These are phyloP conservation scores for Dioscorea cayenensis DNA, from an alignment of 116 monocot genomes.

Conservation along the genomic window DNA sequence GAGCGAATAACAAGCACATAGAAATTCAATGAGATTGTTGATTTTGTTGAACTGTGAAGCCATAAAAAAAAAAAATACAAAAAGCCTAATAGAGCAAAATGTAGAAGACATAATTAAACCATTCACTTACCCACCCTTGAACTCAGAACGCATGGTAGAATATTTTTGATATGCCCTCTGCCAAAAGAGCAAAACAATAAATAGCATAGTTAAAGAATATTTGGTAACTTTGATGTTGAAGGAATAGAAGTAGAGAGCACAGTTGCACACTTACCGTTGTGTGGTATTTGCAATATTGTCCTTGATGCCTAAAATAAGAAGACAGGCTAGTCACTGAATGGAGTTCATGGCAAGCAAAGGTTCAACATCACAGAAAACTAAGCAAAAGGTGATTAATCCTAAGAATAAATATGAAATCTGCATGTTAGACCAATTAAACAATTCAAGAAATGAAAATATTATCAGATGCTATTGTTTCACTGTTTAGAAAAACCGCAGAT, in stretches of 20 bases:
- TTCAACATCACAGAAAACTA: too few species aligned
- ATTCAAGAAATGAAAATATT: too few species aligned
- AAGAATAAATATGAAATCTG: too few species aligned
- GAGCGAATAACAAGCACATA: constrained; percentile 1
- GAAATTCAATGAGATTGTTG: neutral
- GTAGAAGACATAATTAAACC: neutral
- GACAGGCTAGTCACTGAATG: neutral
- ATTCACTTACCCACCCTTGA: constrained; percentile 82
- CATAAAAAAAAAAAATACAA: neutral
- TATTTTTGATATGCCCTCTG: constrained; percentile 64
- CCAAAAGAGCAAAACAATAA: neutral
- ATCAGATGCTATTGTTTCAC: too few species aligned
- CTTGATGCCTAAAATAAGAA: constrained; percentile 48
- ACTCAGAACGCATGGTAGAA: constrained; percentile 55
- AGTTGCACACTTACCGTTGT: constrained; percentile 43
- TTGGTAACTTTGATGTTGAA: neutral
- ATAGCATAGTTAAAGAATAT: neutral
- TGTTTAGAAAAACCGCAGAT: too few species aligned
- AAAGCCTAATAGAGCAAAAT: neutral
- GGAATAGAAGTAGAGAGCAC: neutral
- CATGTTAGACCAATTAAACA: too few species aligned
- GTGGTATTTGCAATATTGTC: constrained; percentile 72
- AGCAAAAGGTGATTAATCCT: too few species aligned
- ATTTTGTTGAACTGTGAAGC: neutral
- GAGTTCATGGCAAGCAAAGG: too few species aligned